Conservation (phyloP, 2,329 filamentous ascomycete genomes). For the Tolypocladium pustulatum region DNA sequence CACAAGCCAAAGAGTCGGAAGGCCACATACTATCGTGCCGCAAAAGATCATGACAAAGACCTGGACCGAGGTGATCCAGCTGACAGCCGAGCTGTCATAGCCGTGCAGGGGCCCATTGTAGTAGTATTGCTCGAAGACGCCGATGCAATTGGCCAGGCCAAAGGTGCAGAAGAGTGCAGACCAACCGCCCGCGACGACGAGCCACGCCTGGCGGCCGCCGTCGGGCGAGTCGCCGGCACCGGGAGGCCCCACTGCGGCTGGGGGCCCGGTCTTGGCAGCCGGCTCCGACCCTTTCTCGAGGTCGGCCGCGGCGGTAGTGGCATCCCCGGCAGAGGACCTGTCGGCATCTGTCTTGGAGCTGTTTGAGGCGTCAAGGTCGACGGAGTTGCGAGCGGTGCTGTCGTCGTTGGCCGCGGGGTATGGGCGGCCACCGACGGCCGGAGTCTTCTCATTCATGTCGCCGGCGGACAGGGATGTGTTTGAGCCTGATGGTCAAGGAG, state of each 20-base stretch:
- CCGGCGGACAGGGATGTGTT: not conserved
- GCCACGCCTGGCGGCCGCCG: slow-evolving; percentile 46
- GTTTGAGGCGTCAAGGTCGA: not conserved
- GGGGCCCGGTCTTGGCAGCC: not conserved
- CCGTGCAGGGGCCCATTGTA: slow-evolving; percentile 32
- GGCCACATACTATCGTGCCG: slow-evolving; percentile 31
- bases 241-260: not conserved
- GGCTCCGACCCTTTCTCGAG: not conserved
- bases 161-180: slow-evolving; percentile 33
- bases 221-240: slow-evolving; percentile 45
- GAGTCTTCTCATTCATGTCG: not conserved
- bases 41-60: slow-evolving; percentile 37
- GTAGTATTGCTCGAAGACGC: slow-evolving; percentile 52
- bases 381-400: not conserved
- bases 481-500: not conserved
- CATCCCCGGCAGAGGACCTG: not conserved
- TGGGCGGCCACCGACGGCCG: not conserved
- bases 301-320: slow-evolving; percentile 1
- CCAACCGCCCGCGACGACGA: slow-evolving; percentile 39
- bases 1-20: slow-evolving; percentile 8
- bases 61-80: slow-evolving; percentile 50
- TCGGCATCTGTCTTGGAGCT: not conserved
- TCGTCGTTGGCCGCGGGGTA: not conserved
- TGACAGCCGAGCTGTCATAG: slow-evolving; percentile 39
- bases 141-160: slow-evolving; percentile 33